Evolutionary conservation across 768 basidiomycete species (phyloP).

Genomic region (Boletales sp.): DNA sequence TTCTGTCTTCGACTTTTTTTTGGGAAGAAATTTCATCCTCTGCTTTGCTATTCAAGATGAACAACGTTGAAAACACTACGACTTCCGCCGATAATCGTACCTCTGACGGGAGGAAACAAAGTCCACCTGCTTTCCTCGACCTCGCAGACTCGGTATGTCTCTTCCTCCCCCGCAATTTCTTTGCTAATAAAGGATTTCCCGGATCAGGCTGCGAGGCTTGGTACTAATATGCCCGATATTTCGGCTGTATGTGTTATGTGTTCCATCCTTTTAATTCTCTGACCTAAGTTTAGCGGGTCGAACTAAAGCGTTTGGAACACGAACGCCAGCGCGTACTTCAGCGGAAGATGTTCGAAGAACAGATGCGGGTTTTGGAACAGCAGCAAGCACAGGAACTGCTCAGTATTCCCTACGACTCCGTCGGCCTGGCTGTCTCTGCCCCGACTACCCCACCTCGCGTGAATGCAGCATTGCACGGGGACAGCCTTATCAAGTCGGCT

Average conservation of each 20-base stretch:
- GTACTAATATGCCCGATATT: conserved; percentile 83
- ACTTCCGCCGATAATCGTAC: conserved; percentile 68
- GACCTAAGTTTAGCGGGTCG: conserved; percentile 58
- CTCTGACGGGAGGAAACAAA: conserved; percentile 74
- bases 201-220: conserved; percentile 71
- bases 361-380: conserved; percentile 91
- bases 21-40: conserved; percentile 47
- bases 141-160: conserved; percentile 86
- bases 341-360: conserved; percentile 91
- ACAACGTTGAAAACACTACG: conserved; percentile 66
- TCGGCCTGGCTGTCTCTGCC: conserved; percentile 75
- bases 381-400: conserved; percentile 87
- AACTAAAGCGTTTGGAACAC: conserved; percentile 81
- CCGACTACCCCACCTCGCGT: conserved; percentile 85
- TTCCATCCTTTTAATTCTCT: conserved; percentile 1
- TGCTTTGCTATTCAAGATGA: conserved; percentile 57
- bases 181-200: conserved; percentile 2
- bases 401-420: conserved; percentile 64
- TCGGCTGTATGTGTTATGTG: conserved; percentile 60
- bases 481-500: conserved; percentile 40
- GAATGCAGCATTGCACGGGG: conserved; percentile 64
- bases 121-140: conserved; percentile 90
- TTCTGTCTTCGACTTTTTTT: conserved; percentile 48
- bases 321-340: conserved; percentile 86
- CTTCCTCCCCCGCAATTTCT: conserved; percentile 8